A percentile compares a stretch with the other conserved stretches of the same genome.
Conservation (phyloP, 2,329 filamentous ascomycete genomes). For the Rosellinia necatrix region DNA sequence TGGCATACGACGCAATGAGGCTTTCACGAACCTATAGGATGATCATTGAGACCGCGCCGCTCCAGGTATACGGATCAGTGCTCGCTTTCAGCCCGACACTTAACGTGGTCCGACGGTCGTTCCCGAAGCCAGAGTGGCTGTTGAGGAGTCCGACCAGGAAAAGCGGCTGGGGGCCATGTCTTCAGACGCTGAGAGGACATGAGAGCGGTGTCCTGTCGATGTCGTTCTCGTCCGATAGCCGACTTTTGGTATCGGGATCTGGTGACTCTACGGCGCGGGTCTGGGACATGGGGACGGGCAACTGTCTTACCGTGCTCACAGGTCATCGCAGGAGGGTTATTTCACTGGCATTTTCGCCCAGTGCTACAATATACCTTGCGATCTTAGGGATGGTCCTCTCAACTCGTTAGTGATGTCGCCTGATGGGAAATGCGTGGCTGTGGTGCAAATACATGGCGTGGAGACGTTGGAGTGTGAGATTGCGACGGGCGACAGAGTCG, state of each 20-base stretch:
- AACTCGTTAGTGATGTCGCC: neutral
- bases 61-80: conserved; percentile 25
- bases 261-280: neutral
- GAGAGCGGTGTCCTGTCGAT: neutral
- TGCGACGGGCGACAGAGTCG: neutral
- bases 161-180: neutral
- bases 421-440: neutral
- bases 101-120: conserved; percentile 18
- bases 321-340: neutral
- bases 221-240: neutral
- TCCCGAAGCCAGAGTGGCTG: conserved; percentile 25
- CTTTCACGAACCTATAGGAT: neutral
- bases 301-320: neutral
- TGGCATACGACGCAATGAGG: conserved; percentile 13
- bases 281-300: conserved; percentile 7
- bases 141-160: neutral
- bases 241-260: neutral
- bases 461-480: neutral
- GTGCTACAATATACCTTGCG: neutral
- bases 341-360: conserved; percentile 2
- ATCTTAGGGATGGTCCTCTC: neutral
- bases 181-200: conserved; percentile 5
- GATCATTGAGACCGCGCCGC: conserved; percentile 21
- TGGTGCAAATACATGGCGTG: too few relatives aligned
- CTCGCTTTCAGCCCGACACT: conserved; percentile 25